Evolutionary conservation across 2,329 filamentous ascomycete genomes (phyloP), one percentile per base, ranked within the genome.

Genomic region (Aspergillus pseudoviridinutans): DNA sequence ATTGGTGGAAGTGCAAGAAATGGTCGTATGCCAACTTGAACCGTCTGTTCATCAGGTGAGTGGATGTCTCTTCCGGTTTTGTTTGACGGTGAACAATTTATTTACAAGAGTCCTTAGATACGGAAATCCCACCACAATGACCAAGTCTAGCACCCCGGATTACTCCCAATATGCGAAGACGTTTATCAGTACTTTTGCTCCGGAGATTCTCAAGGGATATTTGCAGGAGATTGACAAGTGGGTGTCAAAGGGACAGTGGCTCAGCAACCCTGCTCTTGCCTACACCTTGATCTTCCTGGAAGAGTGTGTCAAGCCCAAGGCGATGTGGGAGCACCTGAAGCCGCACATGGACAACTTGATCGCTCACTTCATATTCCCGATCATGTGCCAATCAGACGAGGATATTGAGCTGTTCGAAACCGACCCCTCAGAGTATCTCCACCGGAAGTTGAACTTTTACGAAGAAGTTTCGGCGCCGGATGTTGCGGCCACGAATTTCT

Each of bases 1-100:
- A 97, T 75, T 99, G 94, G 93, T 99, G 93, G 93, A 99, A 97
- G 81, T 90, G 92, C 62, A 97, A 97, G 87, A 99, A 99, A 78
- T 97, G 94, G 94, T 90, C 93, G 14, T 99, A 97, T 76, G 96
- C 94, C 70, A 97, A 97, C 76, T 78, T 99, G 66, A 99, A 99
- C 79, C 86, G 94, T 61, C 84, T 99, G 20, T 99, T 94, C 71
- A 92, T 97, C 66, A 85, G 91, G 90, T 93, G 78, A 60, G 82
- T 74, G 50, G 4, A 28, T 17, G 41, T 25, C 29, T 38, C 3
- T 28, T 27, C 27, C 8, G 24, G 27, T 46, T 14, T 20, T 50
- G 44, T 46, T 10, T n/a, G 38, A 51, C 38, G 51, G 8, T 52
- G 35, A 41, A 50, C 44, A 55, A 42, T 58, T 41, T 32, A 42